A percentile compares a stretch with the other conserved stretches of the same genome.
Evolutionary conservation across 805 yeast genomes (phyloP).

Genomic region (Candida saitoana): DNA sequence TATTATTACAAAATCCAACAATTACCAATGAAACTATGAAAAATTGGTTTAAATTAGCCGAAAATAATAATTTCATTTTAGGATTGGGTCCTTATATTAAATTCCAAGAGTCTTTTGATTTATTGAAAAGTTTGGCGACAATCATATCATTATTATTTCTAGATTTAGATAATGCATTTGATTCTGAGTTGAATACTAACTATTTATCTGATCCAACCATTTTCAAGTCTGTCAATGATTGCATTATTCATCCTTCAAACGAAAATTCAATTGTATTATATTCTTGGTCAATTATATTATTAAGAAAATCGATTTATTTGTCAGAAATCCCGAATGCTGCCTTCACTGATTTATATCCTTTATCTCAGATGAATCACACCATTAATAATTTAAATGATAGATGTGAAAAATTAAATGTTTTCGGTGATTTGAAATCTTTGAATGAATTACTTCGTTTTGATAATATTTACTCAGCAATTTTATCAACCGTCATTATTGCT

Average conservation of each 20-base stretch:
- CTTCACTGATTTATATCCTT: slow-evolving; percentile 16
- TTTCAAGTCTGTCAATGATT: slow-evolving; percentile 38
- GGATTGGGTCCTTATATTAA: slow-evolving; percentile 23
- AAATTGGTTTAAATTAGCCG: slow-evolving; percentile 57
- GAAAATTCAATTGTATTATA: slow-evolving; percentile 51
- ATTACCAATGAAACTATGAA: slow-evolving; percentile 29
- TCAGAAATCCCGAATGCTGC: slow-evolving; percentile 29
- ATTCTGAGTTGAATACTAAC: slow-evolving; percentile 23
- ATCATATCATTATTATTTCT: slow-evolving; percentile 49
- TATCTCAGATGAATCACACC: slow-evolving; percentile 13
- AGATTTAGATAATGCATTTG: slow-evolving; percentile 52
- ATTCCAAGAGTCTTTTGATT: slow-evolving; percentile 22
- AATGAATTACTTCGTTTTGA: slow-evolving; percentile 47
- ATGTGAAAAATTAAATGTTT: slow-evolving; percentile 42
- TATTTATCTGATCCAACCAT: slow-evolving; percentile 26
- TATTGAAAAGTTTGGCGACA: slow-evolving; percentile 46
- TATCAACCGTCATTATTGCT: slow-evolving; percentile 42
- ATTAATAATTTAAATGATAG: slow-evolving; percentile 35
- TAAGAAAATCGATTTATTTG: slow-evolving; percentile 46
- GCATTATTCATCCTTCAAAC: slow-evolving; percentile 31
- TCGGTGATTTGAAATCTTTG: slow-evolving; percentile 38
- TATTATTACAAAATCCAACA: slow-evolving; percentile 35
- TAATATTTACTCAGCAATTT: slow-evolving; percentile 45
- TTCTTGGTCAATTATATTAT: slow-evolving; percentile 62
- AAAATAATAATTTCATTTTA: slow-evolving; percentile 23